phyloP scores from a whole-genome alignment of 2,329 filamentous ascomycete species.

The Pseudogymnoascus sp. region DNA sequence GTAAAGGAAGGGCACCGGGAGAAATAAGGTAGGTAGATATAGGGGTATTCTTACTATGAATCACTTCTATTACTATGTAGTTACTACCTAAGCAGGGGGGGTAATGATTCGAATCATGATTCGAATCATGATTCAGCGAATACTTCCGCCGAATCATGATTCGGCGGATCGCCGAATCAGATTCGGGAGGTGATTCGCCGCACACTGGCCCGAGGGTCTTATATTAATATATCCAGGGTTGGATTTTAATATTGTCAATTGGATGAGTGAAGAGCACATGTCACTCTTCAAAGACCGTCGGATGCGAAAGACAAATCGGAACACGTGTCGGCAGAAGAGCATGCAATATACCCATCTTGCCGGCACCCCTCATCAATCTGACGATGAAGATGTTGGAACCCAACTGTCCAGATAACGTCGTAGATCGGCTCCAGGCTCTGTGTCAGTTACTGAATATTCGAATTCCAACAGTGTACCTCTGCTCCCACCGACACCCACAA shows the following conservation, averaged over 20 bases:
- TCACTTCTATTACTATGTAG: too few relatives aligned
- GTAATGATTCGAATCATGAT: neutral
- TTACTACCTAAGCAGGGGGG: too few relatives aligned
- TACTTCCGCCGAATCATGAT: neutral
- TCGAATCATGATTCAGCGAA: neutral
- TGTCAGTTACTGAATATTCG: neutral
- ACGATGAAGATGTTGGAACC: constrained; percentile 49
- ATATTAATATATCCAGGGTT: constrained; percentile 82
- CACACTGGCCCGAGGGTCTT: constrained; percentile 50
- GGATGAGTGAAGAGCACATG: constrained; percentile 99
- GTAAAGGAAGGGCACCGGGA: too few relatives aligned
- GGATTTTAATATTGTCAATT: constrained; percentile 58
- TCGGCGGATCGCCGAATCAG: neutral
- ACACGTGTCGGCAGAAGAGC: constrained; percentile 73
- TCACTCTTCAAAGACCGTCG: constrained; percentile 77
- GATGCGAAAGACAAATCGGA: constrained; percentile 66
- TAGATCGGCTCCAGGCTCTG: neutral
- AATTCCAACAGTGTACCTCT: neutral
- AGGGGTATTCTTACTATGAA: too few relatives aligned
- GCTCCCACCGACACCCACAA: neutral
- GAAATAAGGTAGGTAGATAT: too few relatives aligned
- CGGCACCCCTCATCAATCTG: constrained; percentile 72
- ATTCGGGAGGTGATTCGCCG: neutral
- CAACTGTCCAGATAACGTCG: neutral
- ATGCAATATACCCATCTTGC: constrained; percentile 81